A percentile compares a stretch with the other conserved stretches of the same genome.
These are phyloP conservation scores for Suillus americanus DNA, from an alignment of 768 basidiomycete species.

Conservation along the genomic window DNA sequence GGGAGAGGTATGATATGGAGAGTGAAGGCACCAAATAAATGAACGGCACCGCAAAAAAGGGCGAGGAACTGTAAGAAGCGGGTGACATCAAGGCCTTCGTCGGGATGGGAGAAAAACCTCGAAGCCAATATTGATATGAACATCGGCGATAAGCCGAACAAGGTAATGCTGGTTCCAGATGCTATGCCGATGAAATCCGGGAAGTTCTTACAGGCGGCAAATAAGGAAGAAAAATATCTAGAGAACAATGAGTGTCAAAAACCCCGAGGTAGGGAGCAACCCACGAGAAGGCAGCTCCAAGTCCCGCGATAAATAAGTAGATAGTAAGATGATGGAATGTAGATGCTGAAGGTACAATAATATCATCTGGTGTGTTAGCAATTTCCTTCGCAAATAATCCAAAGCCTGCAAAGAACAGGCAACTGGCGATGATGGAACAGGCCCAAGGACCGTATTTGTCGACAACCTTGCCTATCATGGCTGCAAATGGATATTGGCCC, in stretches of 20 bases:
- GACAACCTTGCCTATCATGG: constrained; percentile 64
- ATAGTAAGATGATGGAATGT: constrained; percentile 54
- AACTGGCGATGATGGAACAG: constrained; percentile 62
- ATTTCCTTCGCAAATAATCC: constrained; percentile 62
- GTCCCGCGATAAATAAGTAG: constrained; percentile 61
- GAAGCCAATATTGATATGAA: constrained; percentile 69
- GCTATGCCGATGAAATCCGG: constrained; percentile 64
- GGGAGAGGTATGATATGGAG: constrained; percentile 29
- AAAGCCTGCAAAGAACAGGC: constrained; percentile 61
- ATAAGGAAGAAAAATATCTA: constrained; percentile 71
- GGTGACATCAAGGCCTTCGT: constrained; percentile 45
- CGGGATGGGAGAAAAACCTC: constrained; percentile 51
- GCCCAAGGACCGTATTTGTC: constrained; percentile 67
- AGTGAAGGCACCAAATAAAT: constrained; percentile 52
- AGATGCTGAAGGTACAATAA: constrained; percentile 36
- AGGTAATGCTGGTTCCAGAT: constrained; percentile 63
- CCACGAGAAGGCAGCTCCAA: constrained; percentile 74
- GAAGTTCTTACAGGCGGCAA: constrained; percentile 73
- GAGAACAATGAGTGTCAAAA: background rate
- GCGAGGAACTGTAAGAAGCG: constrained; percentile 60
- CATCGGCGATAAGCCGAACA: constrained; percentile 82
- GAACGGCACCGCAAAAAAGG: constrained; percentile 48
- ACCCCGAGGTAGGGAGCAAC: constrained; percentile 32
- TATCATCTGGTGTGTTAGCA: constrained; percentile 40
- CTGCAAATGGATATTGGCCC: constrained; percentile 78